These are phyloP conservation scores for Epichloe coenophiala DNA, from an alignment of 2,329 filamentous ascomycete genomes.

Conservation along the genomic window DNA sequence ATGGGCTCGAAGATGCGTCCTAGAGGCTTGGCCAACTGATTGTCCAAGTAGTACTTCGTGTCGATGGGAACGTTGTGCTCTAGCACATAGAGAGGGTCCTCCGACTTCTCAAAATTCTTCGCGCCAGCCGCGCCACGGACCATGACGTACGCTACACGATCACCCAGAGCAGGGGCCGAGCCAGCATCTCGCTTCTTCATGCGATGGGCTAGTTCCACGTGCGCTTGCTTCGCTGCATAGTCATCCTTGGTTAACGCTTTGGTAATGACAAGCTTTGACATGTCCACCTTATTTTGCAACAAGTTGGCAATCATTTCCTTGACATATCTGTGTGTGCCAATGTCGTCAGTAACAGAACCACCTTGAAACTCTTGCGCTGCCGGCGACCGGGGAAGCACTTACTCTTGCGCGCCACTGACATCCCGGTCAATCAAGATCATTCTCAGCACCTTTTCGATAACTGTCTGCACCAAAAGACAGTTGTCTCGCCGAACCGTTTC, in stretches of 20 bases:
- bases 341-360: background rate
- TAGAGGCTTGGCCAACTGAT: slow-evolving; percentile 90
- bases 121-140: slow-evolving; percentile 78
- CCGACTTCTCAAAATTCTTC: slow-evolving; percentile 93
- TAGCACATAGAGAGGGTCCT: slow-evolving; percentile 92
- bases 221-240: slow-evolving; percentile 57
- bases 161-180: slow-evolving; percentile 81
- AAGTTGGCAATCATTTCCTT: slow-evolving; percentile 92
- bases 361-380: background rate
- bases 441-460: slow-evolving; percentile 89
- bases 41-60: slow-evolving; percentile 96
- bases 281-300: slow-evolving; percentile 93
- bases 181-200: slow-evolving; percentile 80
- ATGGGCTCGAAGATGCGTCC: slow-evolving; percentile 97
- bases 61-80: slow-evolving; percentile 98
- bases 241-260: slow-evolving; percentile 87
- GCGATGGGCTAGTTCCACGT: slow-evolving; percentile 1
- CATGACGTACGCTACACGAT: slow-evolving; percentile 97
- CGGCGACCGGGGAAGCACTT: slow-evolving; percentile 25
- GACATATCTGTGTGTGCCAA: slow-evolving; percentile 56
- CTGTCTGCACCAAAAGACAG: slow-evolving; percentile 85
- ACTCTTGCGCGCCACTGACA: slow-evolving; percentile 84
- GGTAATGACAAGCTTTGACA: slow-evolving; percentile 99
- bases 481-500: slow-evolving; percentile 97
- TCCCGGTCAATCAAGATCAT: slow-evolving; percentile 95